Percentiles rank a stretch among this genome's conserved stretches.
Evolutionary conservation across 1,284 basidiomycete species (phyloP).

Genomic region (Ustilago shanxiensis): DNA sequence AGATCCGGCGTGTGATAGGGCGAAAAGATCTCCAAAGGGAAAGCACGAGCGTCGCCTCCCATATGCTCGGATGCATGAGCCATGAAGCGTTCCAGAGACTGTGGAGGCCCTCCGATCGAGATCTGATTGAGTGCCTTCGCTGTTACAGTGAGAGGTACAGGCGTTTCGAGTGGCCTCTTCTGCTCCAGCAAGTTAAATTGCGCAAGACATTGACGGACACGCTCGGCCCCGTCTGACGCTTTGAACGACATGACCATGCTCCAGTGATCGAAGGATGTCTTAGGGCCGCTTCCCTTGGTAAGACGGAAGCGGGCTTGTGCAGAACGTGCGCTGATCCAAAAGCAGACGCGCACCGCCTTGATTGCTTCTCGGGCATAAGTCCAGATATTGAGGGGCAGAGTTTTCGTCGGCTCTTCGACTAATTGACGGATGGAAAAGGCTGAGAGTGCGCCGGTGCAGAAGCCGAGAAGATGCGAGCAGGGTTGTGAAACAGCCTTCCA

Average conservation of each 20-base stretch:
- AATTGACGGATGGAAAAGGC: constrained; percentile 25
- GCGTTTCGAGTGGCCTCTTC: constrained; percentile 16
- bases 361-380: constrained; percentile 19
- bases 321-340: constrained; percentile 49
- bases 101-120: constrained; percentile 38
- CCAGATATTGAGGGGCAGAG: constrained; percentile 25
- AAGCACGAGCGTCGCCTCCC: constrained; percentile 7
- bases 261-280: constrained; percentile 18
- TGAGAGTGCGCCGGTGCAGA: constrained; percentile 44
- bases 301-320: constrained; percentile 22
- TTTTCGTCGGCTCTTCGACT: neutral
- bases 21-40: constrained; percentile 36
- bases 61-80: constrained; percentile 9
- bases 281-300: neutral
- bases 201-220: constrained; percentile 13
- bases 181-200: constrained; percentile 23
- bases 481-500: constrained; percentile 26
- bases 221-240: constrained; percentile 9
- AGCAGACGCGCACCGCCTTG: constrained; percentile 35
- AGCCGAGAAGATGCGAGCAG: constrained; percentile 36
- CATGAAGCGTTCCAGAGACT: constrained; percentile 22
- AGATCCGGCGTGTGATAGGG: constrained; percentile 40
- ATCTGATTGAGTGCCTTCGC: constrained; percentile 24
- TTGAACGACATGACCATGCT: constrained; percentile 34
- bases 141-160: constrained; percentile 23